A percentile compares a stretch with the other conserved stretches of the same genome.
Evolutionary conservation across 2,329 filamentous ascomycete genomes (phyloP).

Genomic region (Botrytis sinoallii): DNA sequence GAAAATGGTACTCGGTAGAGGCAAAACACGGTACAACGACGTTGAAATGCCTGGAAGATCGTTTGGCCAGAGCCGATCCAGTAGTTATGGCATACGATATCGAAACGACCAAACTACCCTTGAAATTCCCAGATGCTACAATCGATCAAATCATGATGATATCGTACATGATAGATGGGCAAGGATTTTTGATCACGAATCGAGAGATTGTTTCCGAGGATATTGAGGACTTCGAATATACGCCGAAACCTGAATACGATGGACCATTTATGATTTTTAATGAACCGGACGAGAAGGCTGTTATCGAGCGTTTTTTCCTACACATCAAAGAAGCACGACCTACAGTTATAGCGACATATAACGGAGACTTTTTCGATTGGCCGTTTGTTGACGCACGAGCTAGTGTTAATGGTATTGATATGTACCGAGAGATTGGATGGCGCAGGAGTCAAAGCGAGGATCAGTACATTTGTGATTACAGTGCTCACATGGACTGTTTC

Average conservation of each 20-base stretch:
- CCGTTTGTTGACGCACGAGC: constrained; percentile 93
- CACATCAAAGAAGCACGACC: constrained; percentile 94
- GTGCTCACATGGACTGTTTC: constrained; percentile 98
- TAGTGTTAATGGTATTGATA: constrained; percentile 92
- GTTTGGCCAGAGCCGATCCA: constrained; percentile 85
- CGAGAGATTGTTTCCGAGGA: constrained; percentile 97
- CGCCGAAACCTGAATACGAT: constrained; percentile 91
- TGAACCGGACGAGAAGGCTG: constrained; percentile 83
- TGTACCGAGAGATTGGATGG: constrained; percentile 99
- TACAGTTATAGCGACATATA: constrained; percentile 99
- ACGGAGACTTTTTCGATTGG: constrained; percentile 99
- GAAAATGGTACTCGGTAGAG: constrained; percentile 95
- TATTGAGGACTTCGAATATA: constrained; percentile 97
- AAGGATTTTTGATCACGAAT: constrained; percentile 97
- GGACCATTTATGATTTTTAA: constrained; percentile 98
- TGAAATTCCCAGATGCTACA: constrained; percentile 94
- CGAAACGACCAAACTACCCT: constrained; percentile 89
- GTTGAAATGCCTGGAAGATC: constrained; percentile 81
- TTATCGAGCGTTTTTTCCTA: constrained; percentile 89
- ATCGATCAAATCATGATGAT: constrained; percentile 99
- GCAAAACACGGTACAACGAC: constrained; percentile 86
- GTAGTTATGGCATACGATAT: constrained; percentile 99
- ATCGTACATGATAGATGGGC: constrained; percentile 99
- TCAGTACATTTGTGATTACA: constrained; percentile 93
- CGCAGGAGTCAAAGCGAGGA: constrained; percentile 84